Conservation (phyloP, 768 basidiomycete species). For the Suillus luteus region DNA sequence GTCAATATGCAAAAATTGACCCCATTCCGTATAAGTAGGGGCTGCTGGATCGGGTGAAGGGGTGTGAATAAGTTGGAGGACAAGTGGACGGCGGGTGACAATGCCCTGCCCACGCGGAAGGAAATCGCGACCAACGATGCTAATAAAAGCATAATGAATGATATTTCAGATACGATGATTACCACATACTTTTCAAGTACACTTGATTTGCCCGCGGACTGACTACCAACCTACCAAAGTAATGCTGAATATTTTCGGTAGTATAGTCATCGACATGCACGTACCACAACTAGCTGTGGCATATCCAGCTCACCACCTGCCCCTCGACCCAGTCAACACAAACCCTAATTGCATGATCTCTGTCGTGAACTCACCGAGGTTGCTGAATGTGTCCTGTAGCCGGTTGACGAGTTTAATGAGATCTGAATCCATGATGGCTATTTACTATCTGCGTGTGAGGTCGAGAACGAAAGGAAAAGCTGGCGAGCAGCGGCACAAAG, state of each 20-base stretch:
- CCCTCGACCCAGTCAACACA: conserved; percentile 13
- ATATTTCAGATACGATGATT: conserved; percentile 12
- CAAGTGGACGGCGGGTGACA: conserved; percentile 92
- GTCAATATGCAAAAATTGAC: conserved; percentile 95
- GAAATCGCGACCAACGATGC: conserved; percentile 94
- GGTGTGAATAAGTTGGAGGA: conserved; percentile 94
- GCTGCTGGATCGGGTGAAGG: conserved; percentile 55
- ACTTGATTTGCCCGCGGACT: conserved; percentile 95
- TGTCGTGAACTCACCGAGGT: conserved; percentile 62
- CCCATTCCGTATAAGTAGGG: conserved; percentile 77
- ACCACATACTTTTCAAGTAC: conserved; percentile 87
- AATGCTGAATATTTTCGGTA: conserved; percentile 8
- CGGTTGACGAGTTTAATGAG: conserved; percentile 94
- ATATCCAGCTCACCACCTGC: conserved; percentile 88
- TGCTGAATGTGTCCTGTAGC: conserved; percentile 90
- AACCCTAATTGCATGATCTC: conserved; percentile 11
- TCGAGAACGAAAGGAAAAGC: conserved; percentile 2
- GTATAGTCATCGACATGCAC: conserved; percentile 32
- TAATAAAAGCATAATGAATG: conserved; percentile 30
- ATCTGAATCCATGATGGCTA: conserved; percentile 79
- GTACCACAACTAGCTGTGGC: conserved; percentile 87
- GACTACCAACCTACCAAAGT: conserved; percentile 79
- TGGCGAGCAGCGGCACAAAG: conserved; percentile 1
- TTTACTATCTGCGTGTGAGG: neutral
- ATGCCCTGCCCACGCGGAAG: conserved; percentile 90